Conservation (phyloP, 176 grass and related monocot species). For the Neostapfia colusana region DNA sequence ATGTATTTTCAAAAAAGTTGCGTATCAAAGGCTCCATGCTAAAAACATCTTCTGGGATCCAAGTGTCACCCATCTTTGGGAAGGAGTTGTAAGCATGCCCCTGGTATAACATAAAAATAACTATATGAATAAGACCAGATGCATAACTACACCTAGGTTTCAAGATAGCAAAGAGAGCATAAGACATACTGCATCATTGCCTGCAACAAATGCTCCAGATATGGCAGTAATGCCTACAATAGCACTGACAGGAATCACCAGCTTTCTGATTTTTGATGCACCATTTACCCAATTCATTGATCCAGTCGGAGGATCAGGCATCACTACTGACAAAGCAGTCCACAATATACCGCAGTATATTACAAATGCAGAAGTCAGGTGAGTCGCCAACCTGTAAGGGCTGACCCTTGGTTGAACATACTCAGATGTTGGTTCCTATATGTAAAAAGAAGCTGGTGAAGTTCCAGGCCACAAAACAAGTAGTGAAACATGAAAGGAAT, state of each 20-base stretch:
- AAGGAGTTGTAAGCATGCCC: slow-evolving; percentile 98
- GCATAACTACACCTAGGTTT: not conserved
- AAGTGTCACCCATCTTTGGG: slow-evolving; percentile 97
- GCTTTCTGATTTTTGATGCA: slow-evolving; percentile 70
- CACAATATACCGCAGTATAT: slow-evolving; percentile 95
- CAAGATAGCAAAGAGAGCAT: slow-evolving; percentile 36
- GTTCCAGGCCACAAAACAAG: slow-evolving; percentile 17
- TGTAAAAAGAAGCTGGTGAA: slow-evolving; percentile 22
- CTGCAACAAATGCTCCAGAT: slow-evolving; percentile 96
- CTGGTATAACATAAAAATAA: slow-evolving; percentile 46
- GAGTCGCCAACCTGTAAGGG: slow-evolving; percentile 89
- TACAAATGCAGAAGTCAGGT: slow-evolving; percentile 90
- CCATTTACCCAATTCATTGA: slow-evolving; percentile 70
- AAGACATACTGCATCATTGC: slow-evolving; percentile 85
- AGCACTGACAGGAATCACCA: slow-evolving; percentile 73
- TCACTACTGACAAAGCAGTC: slow-evolving; percentile 91
- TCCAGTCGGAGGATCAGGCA: slow-evolving; percentile 77
- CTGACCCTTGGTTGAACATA: slow-evolving; percentile 93
- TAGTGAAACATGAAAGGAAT: slow-evolving; percentile 19
- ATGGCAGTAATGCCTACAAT: slow-evolving; percentile 81
- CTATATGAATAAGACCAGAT: slow-evolving; percentile 5
- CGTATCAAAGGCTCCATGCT: slow-evolving; percentile 78
- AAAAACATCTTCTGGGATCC: slow-evolving; percentile 93
- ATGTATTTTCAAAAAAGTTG: slow-evolving; percentile 93
- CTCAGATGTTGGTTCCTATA: slow-evolving; percentile 80